Evolutionary conservation across 2,329 filamentous ascomycete species (phyloP).

Genomic region (Botrytis hyacinthi): DNA sequence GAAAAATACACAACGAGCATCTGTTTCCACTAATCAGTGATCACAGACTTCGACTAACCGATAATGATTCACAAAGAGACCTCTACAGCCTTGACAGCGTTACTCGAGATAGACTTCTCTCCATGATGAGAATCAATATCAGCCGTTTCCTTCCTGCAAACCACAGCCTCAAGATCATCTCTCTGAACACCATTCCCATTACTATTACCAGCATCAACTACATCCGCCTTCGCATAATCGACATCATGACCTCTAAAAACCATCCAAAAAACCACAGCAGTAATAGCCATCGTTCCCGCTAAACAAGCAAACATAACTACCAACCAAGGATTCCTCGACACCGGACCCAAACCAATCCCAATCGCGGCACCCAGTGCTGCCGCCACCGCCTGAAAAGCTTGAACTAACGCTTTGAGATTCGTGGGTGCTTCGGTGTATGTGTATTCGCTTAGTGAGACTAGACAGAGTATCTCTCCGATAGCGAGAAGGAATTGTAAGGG

Average conservation of each 20-base stretch:
- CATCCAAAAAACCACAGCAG: not conserved
- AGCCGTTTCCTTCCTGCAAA: not conserved
- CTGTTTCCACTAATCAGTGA: too few relatives aligned
- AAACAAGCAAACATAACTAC: not conserved
- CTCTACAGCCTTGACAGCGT: not conserved
- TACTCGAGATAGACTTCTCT: not conserved
- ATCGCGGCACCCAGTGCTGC: not conserved
- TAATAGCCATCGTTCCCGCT: not conserved
- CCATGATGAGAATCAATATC: not conserved
- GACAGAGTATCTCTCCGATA: not conserved
- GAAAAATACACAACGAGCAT: too few relatives aligned
- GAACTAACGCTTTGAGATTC: not conserved
- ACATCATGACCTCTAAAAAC: not conserved
- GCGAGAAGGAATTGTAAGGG: not conserved
- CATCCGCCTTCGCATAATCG: not conserved
- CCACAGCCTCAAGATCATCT: not conserved
- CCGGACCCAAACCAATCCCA: not conserved
- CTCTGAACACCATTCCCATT: not conserved
- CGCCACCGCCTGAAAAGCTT: not conserved
- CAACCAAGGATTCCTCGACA: not conserved
- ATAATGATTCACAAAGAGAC: not conserved
- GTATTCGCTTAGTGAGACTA: not conserved
- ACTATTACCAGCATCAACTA: not conserved
- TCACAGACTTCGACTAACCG: too few relatives aligned
- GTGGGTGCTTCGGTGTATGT: not conserved